These are phyloP conservation scores for Heterobasidion irregulare DNA, from an alignment of 1,284 basidiomycete genomes.

Conservation along the genomic window DNA sequence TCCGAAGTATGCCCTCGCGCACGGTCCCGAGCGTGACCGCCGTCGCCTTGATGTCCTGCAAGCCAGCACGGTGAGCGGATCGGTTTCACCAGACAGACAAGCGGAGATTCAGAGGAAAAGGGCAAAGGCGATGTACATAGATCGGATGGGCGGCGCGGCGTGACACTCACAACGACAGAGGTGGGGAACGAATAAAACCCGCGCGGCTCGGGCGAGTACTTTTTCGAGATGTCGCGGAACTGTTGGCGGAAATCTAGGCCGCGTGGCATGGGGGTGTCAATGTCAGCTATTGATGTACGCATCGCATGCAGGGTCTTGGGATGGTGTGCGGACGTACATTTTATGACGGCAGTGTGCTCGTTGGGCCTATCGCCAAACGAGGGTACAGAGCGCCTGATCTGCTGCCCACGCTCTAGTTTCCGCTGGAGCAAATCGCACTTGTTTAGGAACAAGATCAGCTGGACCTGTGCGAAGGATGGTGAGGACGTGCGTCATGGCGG, in stretches of 20 bases:
- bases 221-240: slow-evolving; percentile 30
- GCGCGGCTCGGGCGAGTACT: slow-evolving; percentile 36
- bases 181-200: slow-evolving; percentile 67
- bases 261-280: no score
- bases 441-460: slow-evolving; percentile 29
- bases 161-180: slow-evolving; percentile 53
- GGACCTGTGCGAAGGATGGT: slow-evolving; percentile 5
- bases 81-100: no score
- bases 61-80: neutral
- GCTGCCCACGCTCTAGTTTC: slow-evolving; percentile 52
- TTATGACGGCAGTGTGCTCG: slow-evolving; percentile 25
- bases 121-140: neutral
- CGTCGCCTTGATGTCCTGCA: slow-evolving; percentile 59
- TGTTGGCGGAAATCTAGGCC: slow-evolving; percentile 29
- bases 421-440: slow-evolving; percentile 53
- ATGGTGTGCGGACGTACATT: slow-evolving; percentile 19
- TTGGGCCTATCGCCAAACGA: slow-evolving; percentile 27
- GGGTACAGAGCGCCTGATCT: slow-evolving; percentile 48
- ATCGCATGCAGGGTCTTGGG: no score
- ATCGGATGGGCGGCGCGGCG: neutral
- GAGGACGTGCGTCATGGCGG: neutral
- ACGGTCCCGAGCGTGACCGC: slow-evolving; percentile 48
- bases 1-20: slow-evolving; percentile 41
- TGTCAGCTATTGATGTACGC: no score
- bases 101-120: neutral